Conservation (phyloP, 2,329 filamentous ascomycete genomes). For the Onygena corvina region DNA sequence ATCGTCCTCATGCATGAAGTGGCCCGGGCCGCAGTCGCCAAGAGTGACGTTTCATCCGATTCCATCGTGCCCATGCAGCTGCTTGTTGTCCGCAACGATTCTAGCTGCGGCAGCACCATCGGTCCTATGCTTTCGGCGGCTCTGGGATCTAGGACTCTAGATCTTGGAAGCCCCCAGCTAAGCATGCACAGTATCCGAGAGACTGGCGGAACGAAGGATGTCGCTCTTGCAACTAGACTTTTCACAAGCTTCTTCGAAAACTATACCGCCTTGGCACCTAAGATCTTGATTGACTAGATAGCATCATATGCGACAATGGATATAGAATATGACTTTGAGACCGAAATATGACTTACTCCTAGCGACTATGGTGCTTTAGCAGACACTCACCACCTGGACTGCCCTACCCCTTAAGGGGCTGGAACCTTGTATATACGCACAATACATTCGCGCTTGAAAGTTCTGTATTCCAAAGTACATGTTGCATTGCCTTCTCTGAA, state of each 20-base stretch:
- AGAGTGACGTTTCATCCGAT: slow-evolving; percentile 36
- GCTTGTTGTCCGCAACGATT: slow-evolving; percentile 94
- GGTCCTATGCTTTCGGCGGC: slow-evolving; percentile 89
- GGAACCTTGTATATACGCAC: too few species aligned
- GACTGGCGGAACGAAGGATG: slow-evolving; percentile 76
- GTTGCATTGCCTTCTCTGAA: neutral
- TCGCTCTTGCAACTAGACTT: slow-evolving; percentile 70
- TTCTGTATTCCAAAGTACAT: neutral
- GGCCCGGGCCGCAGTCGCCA: slow-evolving; percentile 44
- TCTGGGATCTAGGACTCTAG: slow-evolving; percentile 75
- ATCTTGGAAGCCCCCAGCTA: slow-evolving; percentile 85
- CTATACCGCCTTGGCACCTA: slow-evolving; percentile 71
- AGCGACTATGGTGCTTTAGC: neutral
- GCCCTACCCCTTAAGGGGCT: too few species aligned
- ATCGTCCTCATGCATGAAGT: slow-evolving; percentile 87
- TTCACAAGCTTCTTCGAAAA: slow-evolving; percentile 80
- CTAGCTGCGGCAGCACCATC: slow-evolving; percentile 87
- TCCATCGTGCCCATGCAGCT: slow-evolving; percentile 74
- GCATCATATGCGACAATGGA: neutral
- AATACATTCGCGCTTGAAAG: too few species aligned
- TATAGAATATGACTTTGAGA: neutral
- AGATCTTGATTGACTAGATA: slow-evolving; percentile 65
- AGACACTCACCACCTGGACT: too few species aligned
- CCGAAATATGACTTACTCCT: neutral
- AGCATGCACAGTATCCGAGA: slow-evolving; percentile 97